phyloP scores from a whole-genome alignment of 2,329 filamentous ascomycete species.

The Aureobasidium sp. region DNA sequence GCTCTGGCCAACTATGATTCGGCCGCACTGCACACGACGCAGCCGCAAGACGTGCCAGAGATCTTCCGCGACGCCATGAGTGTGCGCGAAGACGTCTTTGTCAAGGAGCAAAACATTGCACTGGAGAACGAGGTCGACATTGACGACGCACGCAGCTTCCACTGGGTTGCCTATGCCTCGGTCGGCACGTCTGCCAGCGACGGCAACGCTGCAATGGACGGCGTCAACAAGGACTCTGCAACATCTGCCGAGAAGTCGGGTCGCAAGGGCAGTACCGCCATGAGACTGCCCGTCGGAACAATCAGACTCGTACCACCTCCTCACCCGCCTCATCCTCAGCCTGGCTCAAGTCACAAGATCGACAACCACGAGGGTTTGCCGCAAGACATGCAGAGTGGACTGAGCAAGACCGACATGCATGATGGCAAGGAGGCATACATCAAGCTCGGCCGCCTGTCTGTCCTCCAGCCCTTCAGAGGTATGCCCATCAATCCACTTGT shows the following conservation, averaged over 20 bases:
- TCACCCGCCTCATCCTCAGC: conserved; percentile 55
- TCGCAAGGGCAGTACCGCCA: conserved; percentile 31
- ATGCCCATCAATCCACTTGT: background rate
- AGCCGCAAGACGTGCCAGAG: conserved; percentile 32
- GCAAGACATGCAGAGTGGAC: conserved; percentile 6
- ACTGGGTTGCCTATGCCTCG: conserved; percentile 78
- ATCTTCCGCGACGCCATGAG: conserved; percentile 48
- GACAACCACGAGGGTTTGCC: conserved; percentile 17
- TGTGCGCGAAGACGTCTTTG: conserved; percentile 50
- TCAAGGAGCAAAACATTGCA: conserved; percentile 48
- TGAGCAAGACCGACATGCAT: conserved; percentile 41
- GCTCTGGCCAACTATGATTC: conserved; percentile 29
- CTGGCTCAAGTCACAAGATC: conserved; percentile 29
- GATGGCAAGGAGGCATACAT: conserved; percentile 66
- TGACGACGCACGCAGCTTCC: conserved; percentile 71
- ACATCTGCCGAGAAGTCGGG: conserved; percentile 27
- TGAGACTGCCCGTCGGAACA: conserved; percentile 57
- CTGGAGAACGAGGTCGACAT: conserved; percentile 67
- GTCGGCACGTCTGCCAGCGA: conserved; percentile 37
- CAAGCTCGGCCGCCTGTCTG: conserved; percentile 71
- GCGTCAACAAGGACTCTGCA: conserved; percentile 29
- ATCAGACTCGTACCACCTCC: conserved; percentile 77
- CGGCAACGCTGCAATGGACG: conserved; percentile 33
- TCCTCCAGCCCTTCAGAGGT: conserved; percentile 57
- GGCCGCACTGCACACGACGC: conserved; percentile 22